Base-by-base conservation (phyloP, 805 yeast species). In the Yamadazyma nakazawae region DNA sequence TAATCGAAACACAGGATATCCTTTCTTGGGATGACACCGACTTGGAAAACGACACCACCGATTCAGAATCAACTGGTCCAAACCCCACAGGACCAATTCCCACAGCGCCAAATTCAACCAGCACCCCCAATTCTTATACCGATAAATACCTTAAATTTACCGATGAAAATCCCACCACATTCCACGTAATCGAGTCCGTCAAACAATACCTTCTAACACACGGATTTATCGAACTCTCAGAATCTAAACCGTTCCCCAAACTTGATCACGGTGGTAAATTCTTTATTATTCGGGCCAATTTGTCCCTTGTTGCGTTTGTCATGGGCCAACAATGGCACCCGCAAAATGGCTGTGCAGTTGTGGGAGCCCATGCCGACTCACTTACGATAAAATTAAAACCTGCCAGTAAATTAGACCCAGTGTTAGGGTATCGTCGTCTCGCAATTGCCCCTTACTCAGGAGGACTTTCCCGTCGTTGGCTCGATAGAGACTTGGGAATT, bases 401-500 rank as follows among this genome's bases (percentile, higher is more conserved):
- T 1, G 69, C 74, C 43, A 84, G 92, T 13, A 70, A 70, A 50
- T 84, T 83, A 59, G 59, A 62, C 7, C 67, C 74, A 9, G 79
- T 82, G 13, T 90, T 85, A 47, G 95, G 95, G 26, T 88, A 78
- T 63, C 88, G 85, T 53, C 66, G 84, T 40, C 69, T 88, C 26
- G 96, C 95, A 5, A 88, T 86, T 34, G 92, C 96, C 0, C 89
- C 92, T 1, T 88, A 88, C 62, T 81, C 88, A 17, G 94, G 94
- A 30, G 83, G 87, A 2, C 63, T 85, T 53, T 69, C 73, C 26
- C 73, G 74, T 18, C 64, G 79, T 36, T 85, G 95, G 90, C 81
- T 87, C 76, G 96, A 88, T 63, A 78, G 96, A 62, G 96, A 88
- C 62, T 75, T 88, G 49, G 94, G 95, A 39, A 63, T 88, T 51